phyloP scores from a whole-genome alignment of 768 basidiomycete genomes.

The Imleria badia region DNA sequence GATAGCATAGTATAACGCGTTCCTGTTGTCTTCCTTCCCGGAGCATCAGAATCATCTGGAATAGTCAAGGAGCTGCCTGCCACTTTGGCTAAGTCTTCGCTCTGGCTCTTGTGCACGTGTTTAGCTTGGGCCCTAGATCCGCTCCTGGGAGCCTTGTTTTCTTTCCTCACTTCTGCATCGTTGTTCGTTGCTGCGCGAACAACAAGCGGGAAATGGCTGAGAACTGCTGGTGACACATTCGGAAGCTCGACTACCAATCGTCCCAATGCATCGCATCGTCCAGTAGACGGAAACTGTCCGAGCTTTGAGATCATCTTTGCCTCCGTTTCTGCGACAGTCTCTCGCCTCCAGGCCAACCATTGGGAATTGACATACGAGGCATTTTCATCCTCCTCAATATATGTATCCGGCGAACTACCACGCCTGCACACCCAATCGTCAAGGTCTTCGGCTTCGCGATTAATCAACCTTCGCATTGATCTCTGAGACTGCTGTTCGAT shows the following conservation, averaged over 20 bases:
- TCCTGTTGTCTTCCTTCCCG: not conserved
- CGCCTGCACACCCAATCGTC: not conserved
- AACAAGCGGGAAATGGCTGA: not conserved
- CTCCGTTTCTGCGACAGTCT: not conserved
- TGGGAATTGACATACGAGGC: not conserved
- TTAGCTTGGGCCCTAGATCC: not conserved
- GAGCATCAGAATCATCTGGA: not conserved
- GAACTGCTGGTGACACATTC: not conserved
- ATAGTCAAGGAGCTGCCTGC: not conserved
- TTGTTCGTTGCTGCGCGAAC: not conserved
- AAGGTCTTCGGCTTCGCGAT: not conserved
- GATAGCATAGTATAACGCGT: not conserved
- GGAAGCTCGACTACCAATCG: conserved; percentile 1
- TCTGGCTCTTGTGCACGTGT: not conserved
- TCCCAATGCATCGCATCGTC: conserved; percentile 6
- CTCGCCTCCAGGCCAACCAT: not conserved
- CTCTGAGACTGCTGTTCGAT: not conserved
- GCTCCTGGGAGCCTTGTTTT: not conserved
- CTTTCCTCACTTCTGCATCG: not conserved
- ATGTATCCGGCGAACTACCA: not conserved
- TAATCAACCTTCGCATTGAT: not conserved
- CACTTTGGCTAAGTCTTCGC: not conserved
- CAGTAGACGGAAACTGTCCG: not conserved
- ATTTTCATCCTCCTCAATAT: not conserved
- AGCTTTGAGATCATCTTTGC: not conserved